Evolutionary conservation across 352 stramenopile genomes (phyloP), one percentile per base, ranked within the genome.

Genomic region (Globisporangium emineosum): DNA sequence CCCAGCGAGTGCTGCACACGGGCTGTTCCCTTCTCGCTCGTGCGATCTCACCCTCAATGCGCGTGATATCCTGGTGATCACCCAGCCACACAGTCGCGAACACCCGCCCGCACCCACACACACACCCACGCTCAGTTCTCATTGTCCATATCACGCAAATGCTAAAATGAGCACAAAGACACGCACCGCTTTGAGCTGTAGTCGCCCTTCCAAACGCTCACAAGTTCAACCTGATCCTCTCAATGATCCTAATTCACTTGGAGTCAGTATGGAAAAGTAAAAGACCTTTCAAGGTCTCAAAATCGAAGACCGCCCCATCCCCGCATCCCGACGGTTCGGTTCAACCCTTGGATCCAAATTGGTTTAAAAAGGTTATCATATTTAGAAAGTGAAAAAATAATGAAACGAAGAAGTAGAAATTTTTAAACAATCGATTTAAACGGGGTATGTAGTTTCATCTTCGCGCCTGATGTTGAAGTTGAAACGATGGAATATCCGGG

Each of bases 261-360:
- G 29, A 17, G 27, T 57, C 51, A 57, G 15, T 57, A 57, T 57
- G 29, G 15, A n/a, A 21, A 17, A 17, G 19, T 25, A 5, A 40
- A 57, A 57, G 21, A 40, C 51, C 29, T 57, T 57, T 42, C 27
- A 57, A 43, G 52, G 29, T 43, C 29, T 43, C 19, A 57, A 57
- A 42, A 57, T 57, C 52, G 52, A 57, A 57, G 19, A 42, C 9
- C 37, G 19, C 17, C 10, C 35, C 8, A 40, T 7, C 50, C 50
- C 25, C 23, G 2, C 52, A 43, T 57, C 52, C 30, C 52, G 52
- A 43, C 19, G 52, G 52, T 57, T 57, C 52, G 25, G 51, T 32
- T 27, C 15, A 40, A 13, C 19, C 43, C 27, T 19, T 45, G 9
- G 19, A 57, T 57, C 52, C 12, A 30, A n/a, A 43, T 57, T 10